Percentiles rank a stretch among this genome's conserved stretches.
These are phyloP conservation scores for Penicillium italicum DNA, from an alignment of 2,329 filamentous ascomycete genomes.

Conservation along the genomic window DNA sequence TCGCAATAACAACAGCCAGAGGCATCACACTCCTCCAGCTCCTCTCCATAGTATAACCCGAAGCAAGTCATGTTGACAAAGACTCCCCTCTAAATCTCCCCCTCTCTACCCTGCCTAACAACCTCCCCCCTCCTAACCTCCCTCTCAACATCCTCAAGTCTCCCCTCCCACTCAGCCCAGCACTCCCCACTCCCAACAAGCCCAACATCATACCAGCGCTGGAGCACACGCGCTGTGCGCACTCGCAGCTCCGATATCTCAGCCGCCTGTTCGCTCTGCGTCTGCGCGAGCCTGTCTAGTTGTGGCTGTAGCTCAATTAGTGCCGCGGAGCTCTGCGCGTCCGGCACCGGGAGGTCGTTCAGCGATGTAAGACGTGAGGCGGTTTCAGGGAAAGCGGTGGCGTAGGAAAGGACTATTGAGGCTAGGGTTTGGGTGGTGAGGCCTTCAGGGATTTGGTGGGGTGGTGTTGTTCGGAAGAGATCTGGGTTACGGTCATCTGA, in stretches of 20 bases:
- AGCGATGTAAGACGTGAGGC: constrained; percentile 48
- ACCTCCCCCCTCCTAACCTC: constrained; percentile 62
- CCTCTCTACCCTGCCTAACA: constrained; percentile 52
- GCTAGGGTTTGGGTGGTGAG: constrained; percentile 38
- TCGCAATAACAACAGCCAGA: not conserved
- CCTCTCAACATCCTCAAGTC: constrained; percentile 63
- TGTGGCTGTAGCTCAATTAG: constrained; percentile 44
- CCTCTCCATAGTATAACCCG: not conserved
- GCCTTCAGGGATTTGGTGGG: constrained; percentile 34
- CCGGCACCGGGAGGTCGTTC: constrained; percentile 46
- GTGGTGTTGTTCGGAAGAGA: constrained; percentile 38
- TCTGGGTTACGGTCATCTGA: constrained; percentile 42
- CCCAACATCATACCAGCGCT: constrained; percentile 70
- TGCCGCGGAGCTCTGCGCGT: constrained; percentile 40
- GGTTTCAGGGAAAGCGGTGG: constrained; percentile 46
- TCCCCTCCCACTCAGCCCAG: constrained; percentile 68
- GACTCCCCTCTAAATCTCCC: constrained; percentile 34
- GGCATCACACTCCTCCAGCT: not conserved
- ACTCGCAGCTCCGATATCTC: constrained; percentile 42
- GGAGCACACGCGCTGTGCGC: constrained; percentile 50
- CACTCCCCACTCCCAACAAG: constrained; percentile 65
- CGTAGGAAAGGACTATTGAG: constrained; percentile 45
- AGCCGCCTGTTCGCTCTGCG: constrained; percentile 39
- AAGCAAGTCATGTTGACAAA: not conserved
- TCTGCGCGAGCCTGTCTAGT: constrained; percentile 34